Evolutionary conservation across 371 early-diverging fungal genomes (phyloP), one percentile per base, ranked within the genome.

Genomic region (Mucor saturninus): DNA sequence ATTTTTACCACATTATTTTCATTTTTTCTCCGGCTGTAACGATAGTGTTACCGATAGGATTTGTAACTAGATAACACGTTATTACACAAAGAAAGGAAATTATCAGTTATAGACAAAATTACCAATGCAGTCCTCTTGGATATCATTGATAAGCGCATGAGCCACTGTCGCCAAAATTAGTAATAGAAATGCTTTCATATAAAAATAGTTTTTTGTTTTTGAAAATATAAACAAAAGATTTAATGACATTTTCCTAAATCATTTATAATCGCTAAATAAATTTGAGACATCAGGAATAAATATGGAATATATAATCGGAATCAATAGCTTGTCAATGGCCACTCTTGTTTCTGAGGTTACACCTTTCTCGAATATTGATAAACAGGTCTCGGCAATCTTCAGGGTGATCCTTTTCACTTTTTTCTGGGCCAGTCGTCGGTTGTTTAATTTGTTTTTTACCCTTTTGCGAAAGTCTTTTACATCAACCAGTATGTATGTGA

Each of bases 21-120:
- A 70, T 65, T 59, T 70, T 62, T 30, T 65, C 65, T 31, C 70
- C 70, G 29, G 70, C 70, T 30, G 55, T 62, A 7, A 70, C 62
- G 55, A 70, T 65, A 3, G 70, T 70, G 40, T 70, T 70, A 29
- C 65, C 57, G 35, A 70, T 65, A 26, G 70, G 70, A n/a, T 43
- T 62, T 8, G 51, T 42, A 8, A 70, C 70, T 65, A 56, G 13
- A 50, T 30, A 50, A 10, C 13, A 32, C 35, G 35, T 35, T 35
- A 35, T 35, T 35, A 35, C 35, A 35, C 35, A 35, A 35, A 6
- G 35, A 15, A 32, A 28, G 49, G 4, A 32, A 48, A 30, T 29
- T 40, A 6, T 56, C 31, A 26, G n/a, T 31, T 28, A 9, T 39
- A 21, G 43, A 28, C 13, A 38, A 5, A 35, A 21, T 39, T 65